These are phyloP conservation scores for Abrus precatorius DNA, from an alignment of 306 rosid genomes.

Conservation along the genomic window DNA sequence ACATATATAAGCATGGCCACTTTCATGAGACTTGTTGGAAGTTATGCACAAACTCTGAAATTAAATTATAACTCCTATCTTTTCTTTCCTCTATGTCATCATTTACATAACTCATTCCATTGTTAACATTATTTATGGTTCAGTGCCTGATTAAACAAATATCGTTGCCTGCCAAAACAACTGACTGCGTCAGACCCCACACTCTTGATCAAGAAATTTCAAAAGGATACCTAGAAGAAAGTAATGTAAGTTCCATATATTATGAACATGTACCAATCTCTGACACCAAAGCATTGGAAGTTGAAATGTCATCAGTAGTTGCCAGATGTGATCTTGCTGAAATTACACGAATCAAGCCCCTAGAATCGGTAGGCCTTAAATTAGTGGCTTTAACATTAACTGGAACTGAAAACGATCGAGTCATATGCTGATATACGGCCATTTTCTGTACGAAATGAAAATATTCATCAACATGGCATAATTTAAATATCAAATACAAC, in stretches of 20 bases:
- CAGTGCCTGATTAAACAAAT: not conserved
- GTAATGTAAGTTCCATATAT: not conserved
- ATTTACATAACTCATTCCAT: not conserved
- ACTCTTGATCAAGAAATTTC: conserved; percentile 6
- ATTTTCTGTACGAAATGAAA: conserved; percentile 52
- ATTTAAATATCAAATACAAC: not conserved
- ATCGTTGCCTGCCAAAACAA: not conserved
- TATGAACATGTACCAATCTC: conserved; percentile 57
- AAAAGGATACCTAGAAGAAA: not conserved
- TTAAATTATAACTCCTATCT: not conserved
- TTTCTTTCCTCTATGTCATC: not conserved
- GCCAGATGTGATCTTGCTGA: conserved; percentile 56
- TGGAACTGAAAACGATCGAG: conserved; percentile 79
- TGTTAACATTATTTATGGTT: not conserved
- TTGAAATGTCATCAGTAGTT: conserved; percentile 50
- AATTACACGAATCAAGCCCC: conserved; percentile 72
- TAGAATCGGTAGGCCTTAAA: conserved; percentile 66
- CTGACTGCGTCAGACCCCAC: not conserved
- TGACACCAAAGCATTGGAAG: conserved; percentile 42
- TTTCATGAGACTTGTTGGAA: not conserved
- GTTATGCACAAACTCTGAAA: not conserved
- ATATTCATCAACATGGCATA: conserved; percentile 40
- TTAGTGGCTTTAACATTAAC: conserved; percentile 58
- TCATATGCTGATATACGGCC: conserved; percentile 61
- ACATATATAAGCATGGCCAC: not conserved